Conservation (phyloP, 75 land plant species). For the Picea sitchensis region DNA sequence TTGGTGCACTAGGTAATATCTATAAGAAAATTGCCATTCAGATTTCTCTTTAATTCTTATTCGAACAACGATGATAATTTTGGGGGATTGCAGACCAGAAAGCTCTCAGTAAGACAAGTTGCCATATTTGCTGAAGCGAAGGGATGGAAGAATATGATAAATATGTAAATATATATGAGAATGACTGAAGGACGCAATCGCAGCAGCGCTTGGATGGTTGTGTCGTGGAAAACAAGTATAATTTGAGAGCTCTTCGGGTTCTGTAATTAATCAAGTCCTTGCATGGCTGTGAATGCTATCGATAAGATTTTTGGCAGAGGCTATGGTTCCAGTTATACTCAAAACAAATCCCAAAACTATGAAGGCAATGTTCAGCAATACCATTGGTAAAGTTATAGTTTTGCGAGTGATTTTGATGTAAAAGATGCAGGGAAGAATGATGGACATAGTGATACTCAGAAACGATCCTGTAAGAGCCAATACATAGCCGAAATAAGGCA, state of each 20-base stretch:
- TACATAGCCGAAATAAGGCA: conserved; percentile 13
- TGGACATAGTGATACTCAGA: conserved; percentile 11
- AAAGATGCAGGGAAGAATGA: conserved; percentile 11
- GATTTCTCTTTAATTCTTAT: neutral
- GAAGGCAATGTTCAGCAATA: neutral
- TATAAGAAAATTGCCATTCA: neutral
- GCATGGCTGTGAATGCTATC: conserved; percentile 2
- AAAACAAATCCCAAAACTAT: neutral
- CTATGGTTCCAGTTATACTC: conserved; percentile 9
- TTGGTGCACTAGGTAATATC: neutral
- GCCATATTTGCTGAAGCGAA: neutral
- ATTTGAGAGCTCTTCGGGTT: no score
- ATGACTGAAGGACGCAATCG: neutral
- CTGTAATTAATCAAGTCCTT: neutral
- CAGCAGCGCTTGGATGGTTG: neutral
- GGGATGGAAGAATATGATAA: neutral
- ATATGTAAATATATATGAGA: no score
- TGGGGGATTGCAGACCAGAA: neutral
- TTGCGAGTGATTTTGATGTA: conserved; percentile 8
- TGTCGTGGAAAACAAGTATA: neutral
- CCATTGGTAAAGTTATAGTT: neutral
- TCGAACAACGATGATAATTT: neutral
- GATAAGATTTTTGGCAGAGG: conserved; percentile 11
- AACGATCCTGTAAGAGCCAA: conserved; percentile 6
- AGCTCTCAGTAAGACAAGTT: neutral